Conservation (phyloP, 164 flowering plant genomes). For the Berberis vulgaris region DNA sequence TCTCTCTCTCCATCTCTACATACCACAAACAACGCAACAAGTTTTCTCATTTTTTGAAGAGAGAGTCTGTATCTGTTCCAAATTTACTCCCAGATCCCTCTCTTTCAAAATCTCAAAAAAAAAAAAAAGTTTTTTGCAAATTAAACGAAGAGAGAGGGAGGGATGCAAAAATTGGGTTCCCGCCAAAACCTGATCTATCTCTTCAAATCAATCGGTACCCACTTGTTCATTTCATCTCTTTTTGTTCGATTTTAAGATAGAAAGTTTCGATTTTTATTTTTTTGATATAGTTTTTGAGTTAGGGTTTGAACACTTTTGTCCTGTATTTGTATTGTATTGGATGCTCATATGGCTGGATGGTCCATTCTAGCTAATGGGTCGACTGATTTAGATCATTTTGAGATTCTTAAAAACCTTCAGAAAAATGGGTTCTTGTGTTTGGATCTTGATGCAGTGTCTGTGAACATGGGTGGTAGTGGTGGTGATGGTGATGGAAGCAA, state of each 20-base stretch:
- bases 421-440: slow-evolving; percentile 8
- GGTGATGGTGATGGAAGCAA: slow-evolving; percentile 1
- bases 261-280: too few species aligned
- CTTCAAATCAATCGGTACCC: too few species aligned
- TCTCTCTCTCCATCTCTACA: background rate
- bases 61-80: slow-evolving; percentile 4
- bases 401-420: slow-evolving; percentile 16
- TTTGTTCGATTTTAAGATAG: too few species aligned
- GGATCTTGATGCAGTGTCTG: slow-evolving; percentile 10
- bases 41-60: background rate
- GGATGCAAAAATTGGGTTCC: background rate
- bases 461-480: slow-evolving; percentile 4
- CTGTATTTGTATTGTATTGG: background rate
- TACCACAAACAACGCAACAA: background rate
- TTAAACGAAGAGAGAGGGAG: background rate
- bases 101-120: background rate
- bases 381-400: slow-evolving; percentile 15
- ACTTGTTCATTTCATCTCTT: too few species aligned
- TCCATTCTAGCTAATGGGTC: slow-evolving; percentile 28
- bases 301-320: background rate
- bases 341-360: slow-evolving; percentile 41
- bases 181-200: too few species aligned
- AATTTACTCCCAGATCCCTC: slow-evolving; percentile 6
- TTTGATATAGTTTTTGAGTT: background rate
- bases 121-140: slow-evolving; percentile 5